Evolutionary conservation across 495 filamentous ascomycete species (phyloP).

Genomic region (Podospora appendiculata): DNA sequence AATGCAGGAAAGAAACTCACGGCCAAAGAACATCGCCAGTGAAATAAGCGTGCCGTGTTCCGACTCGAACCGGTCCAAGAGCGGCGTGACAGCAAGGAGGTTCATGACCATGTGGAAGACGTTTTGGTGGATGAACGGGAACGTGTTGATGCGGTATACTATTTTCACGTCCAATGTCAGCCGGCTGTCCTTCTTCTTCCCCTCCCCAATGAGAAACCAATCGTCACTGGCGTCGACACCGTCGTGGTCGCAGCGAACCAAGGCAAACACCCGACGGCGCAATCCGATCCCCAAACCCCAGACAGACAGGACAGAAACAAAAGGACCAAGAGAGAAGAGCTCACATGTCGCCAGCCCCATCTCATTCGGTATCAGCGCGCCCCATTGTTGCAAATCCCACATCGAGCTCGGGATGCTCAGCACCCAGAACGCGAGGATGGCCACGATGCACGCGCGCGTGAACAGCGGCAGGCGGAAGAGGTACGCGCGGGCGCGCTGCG

Average conservation of each 20-base stretch:
- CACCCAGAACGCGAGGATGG: conserved; percentile 62
- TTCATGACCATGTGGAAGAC: conserved; percentile 78
- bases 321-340: conserved; percentile 17
- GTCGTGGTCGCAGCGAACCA: too few species aligned
- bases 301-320: neutral
- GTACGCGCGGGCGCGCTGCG: conserved; percentile 50
- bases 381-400: conserved; percentile 66
- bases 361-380: conserved; percentile 68
- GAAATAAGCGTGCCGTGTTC: conserved; percentile 87
- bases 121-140: conserved; percentile 76
- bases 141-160: conserved; percentile 94
- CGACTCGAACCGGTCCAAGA: conserved; percentile 88
- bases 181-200: neutral
- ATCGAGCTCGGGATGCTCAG: conserved; percentile 50
- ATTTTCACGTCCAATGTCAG: conserved; percentile 3
- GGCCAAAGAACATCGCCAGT: conserved; percentile 76
- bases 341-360: conserved; percentile 66
- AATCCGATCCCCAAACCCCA: neutral
- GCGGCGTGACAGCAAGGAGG: conserved; percentile 65
- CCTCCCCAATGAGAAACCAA: neutral
- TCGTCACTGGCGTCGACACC: neutral
- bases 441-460: conserved; percentile 65
- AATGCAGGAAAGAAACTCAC: conserved; percentile 46
- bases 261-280: too few species aligned
- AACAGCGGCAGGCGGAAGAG: conserved; percentile 79